Evolutionary conservation across 2,329 filamentous ascomycete species (phyloP), one percentile per base, ranked within the genome.

Genomic region (Paecilomyces sp.): DNA sequence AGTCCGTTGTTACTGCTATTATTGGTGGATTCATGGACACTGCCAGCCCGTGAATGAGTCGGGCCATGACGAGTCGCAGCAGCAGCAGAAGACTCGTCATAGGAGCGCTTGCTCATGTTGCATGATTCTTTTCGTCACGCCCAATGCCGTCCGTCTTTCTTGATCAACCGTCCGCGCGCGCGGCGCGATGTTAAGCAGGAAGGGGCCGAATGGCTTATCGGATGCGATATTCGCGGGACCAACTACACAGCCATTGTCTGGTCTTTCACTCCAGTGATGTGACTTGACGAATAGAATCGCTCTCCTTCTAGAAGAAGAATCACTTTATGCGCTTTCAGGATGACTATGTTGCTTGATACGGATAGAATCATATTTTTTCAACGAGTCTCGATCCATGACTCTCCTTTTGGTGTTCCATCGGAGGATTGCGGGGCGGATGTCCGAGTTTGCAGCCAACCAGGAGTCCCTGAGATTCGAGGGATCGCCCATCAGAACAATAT

Each of bases 91-190:
- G 41, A 65, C 65, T 72, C 71, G 60, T 70, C 70, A 63, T 69
- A 66, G 36, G 68, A 67, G 61, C 71, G 71, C 70, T 74, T 74
- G 71, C 66, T 72, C 71, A 74, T 74, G 62, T 65, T 72, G 71
- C 70, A 70, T 71, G 15, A 33, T 33, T 11, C 11, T 33, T 33
- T 11, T 33, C 9, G 25, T 53, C 51, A 18, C 8, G 8, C 31
- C 36, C 36, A 47, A 47, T 47, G 13, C 36, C 36, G 31, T 33
- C 11, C 31, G 8, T 33, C 36, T n/a, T 15, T 41, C n/a, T 47
- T 47, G 15, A 47, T 47, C 36, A 47, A 47, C 15, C 15, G 15
- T 3, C 13, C 36, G 31, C 31, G 7, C 31, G 2, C 31, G 31
- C 4, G 31, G 31, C 31, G 36, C 41, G 41, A 47, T 47, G n/a